A percentile compares a stretch with the other conserved stretches of the same genome.
These are phyloP conservation scores for Lactifluus echinatus DNA, from an alignment of 768 basidiomycete genomes.

Conservation along the genomic window DNA sequence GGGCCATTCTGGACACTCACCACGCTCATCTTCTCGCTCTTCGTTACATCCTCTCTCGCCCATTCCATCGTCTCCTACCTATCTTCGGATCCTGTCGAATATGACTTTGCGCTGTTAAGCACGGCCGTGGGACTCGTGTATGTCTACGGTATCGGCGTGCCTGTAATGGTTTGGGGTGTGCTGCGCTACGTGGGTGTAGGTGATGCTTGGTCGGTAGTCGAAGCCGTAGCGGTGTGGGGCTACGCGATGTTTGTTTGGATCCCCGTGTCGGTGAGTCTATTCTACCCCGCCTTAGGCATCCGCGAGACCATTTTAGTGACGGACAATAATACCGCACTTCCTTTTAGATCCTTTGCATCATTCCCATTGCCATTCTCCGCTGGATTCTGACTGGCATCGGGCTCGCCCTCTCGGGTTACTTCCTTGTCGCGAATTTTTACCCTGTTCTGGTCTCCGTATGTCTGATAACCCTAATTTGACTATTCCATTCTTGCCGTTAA, in stretches of 20 bases:
- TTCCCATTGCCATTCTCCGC: conserved; percentile 72
- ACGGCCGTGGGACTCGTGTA: conserved; percentile 83
- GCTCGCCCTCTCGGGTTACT: conserved; percentile 78
- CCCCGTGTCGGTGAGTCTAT: conserved; percentile 74
- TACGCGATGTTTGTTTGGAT: conserved; percentile 85
- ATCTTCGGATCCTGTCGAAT: conserved; percentile 58
- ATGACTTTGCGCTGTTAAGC: conserved; percentile 80
- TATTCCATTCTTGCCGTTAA: not conserved
- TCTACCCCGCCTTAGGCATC: no score
- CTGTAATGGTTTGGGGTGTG: conserved; percentile 74
- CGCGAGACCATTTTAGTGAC: no score
- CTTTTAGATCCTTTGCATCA: conserved; percentile 69
- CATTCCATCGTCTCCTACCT: conserved; percentile 85
- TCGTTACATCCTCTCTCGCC: conserved; percentile 88
- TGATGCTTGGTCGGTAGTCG: conserved; percentile 75
- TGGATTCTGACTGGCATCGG: conserved; percentile 72
- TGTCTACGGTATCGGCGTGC: conserved; percentile 75
- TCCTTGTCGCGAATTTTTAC: conserved; percentile 78
- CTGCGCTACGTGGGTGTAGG: conserved; percentile 81
- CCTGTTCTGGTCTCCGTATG: conserved; percentile 79
- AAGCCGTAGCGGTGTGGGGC: conserved; percentile 75
- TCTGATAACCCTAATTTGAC: conserved; percentile 11
- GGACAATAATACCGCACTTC: not conserved
- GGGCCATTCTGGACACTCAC: conserved; percentile 98
- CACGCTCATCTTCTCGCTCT: conserved; percentile 87